phyloP scores from a whole-genome alignment of 140 eudicot genomes.

The Anethum foeniculum region DNA sequence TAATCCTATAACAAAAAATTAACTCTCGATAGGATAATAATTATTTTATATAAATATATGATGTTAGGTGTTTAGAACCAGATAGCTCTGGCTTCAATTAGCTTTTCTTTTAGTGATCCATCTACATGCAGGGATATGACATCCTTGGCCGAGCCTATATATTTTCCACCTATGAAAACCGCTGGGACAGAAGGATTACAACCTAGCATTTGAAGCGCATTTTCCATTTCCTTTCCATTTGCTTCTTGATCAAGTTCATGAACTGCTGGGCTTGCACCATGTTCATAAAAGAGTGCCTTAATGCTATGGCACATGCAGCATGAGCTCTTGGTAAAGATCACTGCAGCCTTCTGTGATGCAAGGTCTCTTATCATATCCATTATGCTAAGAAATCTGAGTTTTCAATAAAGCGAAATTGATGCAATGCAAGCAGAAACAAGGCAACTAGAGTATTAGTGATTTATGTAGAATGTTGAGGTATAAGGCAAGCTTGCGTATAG shows the following conservation, averaged over 20 bases:
- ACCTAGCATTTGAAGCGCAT: constrained; percentile 57
- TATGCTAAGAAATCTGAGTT: neutral
- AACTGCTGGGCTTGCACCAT: constrained; percentile 85
- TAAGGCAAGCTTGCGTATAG: constrained; percentile 16
- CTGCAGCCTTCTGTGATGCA: constrained; percentile 76
- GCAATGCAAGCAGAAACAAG: neutral
- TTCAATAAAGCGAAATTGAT: neutral
- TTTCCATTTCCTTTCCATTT: constrained; percentile 56
- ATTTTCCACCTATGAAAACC: constrained; percentile 85
- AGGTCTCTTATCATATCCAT: constrained; percentile 76
- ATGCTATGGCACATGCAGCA: constrained; percentile 96
- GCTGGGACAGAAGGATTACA: constrained; percentile 82
- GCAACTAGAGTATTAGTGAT: constrained; percentile 1
- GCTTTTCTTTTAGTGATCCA: constrained; percentile 70
- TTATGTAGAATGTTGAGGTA: constrained; percentile 4
- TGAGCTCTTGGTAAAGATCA: constrained; percentile 89
- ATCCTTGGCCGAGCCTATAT: constrained; percentile 70
- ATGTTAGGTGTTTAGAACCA: constrained; percentile 43
- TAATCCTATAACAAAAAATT: constrained; percentile 31
- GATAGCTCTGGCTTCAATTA: constrained; percentile 67
- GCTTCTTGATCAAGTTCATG: constrained; percentile 71
- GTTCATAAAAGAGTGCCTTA: constrained; percentile 66
- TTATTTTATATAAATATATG: neutral
- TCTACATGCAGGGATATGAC: constrained; percentile 73
- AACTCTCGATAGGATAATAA: neutral